phyloP scores from a whole-genome alignment of 768 basidiomycete species.

The Trametes cinnabarina region DNA sequence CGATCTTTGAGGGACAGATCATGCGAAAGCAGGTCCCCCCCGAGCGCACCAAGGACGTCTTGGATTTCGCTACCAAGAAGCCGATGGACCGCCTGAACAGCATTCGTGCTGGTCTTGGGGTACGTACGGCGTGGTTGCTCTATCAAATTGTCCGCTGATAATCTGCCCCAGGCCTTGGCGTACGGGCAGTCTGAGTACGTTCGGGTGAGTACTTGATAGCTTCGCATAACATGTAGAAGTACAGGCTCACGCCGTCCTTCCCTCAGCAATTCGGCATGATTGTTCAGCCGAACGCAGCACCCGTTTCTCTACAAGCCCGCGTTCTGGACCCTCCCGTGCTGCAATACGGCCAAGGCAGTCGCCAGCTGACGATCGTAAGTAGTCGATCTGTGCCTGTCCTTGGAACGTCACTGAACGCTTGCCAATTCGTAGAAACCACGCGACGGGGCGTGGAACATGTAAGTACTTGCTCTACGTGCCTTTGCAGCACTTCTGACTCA shows the following conservation, averaged over 20 bases:
- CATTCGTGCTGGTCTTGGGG: constrained; percentile 54
- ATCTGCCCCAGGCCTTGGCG: constrained; percentile 35
- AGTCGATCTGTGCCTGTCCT: neutral
- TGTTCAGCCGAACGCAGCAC: constrained; percentile 46
- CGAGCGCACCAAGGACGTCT: constrained; percentile 60
- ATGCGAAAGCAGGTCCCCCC: constrained; percentile 70
- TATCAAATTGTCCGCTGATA: too few relatives aligned
- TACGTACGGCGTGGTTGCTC: constrained; percentile 29
- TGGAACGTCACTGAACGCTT: neutral
- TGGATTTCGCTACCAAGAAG: constrained; percentile 65
- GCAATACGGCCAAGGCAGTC: constrained; percentile 59
- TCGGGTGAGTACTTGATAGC: constrained; percentile 28
- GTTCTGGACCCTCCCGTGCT: constrained; percentile 63
- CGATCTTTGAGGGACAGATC: constrained; percentile 62
- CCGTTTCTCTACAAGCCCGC: constrained; percentile 59
- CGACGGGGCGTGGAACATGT: constrained; percentile 83
- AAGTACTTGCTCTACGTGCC: neutral
- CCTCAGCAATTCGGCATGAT: constrained; percentile 61
- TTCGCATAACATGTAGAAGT: neutral
- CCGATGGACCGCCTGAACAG: constrained; percentile 56
- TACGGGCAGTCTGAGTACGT: constrained; percentile 78
- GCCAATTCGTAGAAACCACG: constrained; percentile 44
- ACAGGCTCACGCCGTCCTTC: neutral
- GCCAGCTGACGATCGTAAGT: constrained; percentile 57
- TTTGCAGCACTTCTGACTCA: neutral